phyloP scores from a whole-genome alignment of 1,284 basidiomycete species.

The Ceratobasidium sp. region DNA sequence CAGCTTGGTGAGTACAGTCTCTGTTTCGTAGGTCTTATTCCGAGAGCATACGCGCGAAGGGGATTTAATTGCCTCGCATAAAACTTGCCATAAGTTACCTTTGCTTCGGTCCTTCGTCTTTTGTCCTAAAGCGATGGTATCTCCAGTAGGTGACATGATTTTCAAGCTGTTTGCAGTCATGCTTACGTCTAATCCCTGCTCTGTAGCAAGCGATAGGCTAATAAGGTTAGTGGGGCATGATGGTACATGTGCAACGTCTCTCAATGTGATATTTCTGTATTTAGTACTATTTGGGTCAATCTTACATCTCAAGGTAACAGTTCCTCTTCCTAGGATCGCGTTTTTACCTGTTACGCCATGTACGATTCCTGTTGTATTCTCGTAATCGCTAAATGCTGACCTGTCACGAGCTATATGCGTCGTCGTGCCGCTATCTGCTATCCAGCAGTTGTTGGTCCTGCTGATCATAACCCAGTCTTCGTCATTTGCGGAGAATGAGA shows the following conservation, averaged over 20 bases:
- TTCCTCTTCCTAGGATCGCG: neutral
- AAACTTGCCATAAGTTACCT: neutral
- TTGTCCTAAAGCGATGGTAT: neutral
- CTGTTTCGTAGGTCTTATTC: neutral
- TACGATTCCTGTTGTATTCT: neutral
- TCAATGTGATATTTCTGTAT: neutral
- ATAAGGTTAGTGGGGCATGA: conserved; percentile 10
- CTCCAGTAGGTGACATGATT: neutral
- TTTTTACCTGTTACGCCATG: neutral
- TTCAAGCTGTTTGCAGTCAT: neutral
- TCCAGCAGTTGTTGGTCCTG: neutral
- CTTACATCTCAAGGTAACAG: neutral
- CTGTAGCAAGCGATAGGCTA: neutral
- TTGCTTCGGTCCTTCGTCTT: neutral
- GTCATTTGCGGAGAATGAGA: neutral
- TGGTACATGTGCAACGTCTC: neutral
- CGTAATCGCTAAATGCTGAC: neutral
- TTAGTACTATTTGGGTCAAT: neutral
- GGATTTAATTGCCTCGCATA: neutral
- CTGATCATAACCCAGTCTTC: neutral
- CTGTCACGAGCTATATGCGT: conserved; percentile 2
- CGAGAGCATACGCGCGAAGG: neutral
- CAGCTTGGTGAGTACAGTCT: neutral
- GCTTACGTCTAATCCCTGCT: neutral
- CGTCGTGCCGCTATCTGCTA: neutral